These are phyloP conservation scores for Lasiosphaeriaceae sp. DNA, from an alignment of 495 filamentous ascomycete genomes.

Conservation along the genomic window DNA sequence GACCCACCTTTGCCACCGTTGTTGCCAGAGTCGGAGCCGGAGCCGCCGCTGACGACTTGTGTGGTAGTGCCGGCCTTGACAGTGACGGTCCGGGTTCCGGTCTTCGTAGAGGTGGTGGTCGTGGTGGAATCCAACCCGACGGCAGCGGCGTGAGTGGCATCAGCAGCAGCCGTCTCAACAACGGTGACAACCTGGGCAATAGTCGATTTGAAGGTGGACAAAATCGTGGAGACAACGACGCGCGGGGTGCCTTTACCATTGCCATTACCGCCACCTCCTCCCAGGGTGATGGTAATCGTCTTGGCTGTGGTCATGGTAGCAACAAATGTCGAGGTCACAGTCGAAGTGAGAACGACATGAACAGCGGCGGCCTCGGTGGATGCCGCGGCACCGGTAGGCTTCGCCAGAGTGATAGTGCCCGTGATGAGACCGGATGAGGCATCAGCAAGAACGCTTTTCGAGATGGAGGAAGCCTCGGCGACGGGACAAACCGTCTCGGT, in stretches of 20 bases:
- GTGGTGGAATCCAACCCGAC: slow-evolving; percentile 28
- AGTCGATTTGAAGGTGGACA: slow-evolving; percentile 31
- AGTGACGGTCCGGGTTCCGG: slow-evolving; percentile 41
- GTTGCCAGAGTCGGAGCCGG: slow-evolving; percentile 16
- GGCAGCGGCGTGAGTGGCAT: slow-evolving; percentile 1
- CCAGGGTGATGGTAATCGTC: slow-evolving; percentile 37
- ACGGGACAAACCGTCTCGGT: slow-evolving; percentile 46
- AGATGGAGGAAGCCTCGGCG: slow-evolving; percentile 35
- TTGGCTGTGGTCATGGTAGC: slow-evolving; percentile 22
- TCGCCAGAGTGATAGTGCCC: slow-evolving; percentile 27
- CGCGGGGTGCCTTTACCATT: slow-evolving; percentile 13
- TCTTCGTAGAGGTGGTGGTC: slow-evolving; percentile 31
- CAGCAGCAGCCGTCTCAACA: slow-evolving; percentile 2
- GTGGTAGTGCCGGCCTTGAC: slow-evolving; percentile 16
- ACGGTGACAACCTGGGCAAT: slow-evolving; percentile 19
- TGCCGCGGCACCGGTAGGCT: slow-evolving; percentile 12
- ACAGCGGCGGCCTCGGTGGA: slow-evolving; percentile 11
- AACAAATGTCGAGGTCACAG: slow-evolving; percentile 22
- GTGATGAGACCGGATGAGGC: slow-evolving; percentile 34
- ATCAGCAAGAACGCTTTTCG: slow-evolving; percentile 32
- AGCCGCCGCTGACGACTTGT: slow-evolving; percentile 10
- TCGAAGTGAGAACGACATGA: slow-evolving; percentile 12
- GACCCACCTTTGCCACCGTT: slow-evolving; percentile 1
- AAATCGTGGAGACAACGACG: slow-evolving; percentile 34
- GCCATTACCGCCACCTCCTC: slow-evolving; percentile 27